Percentiles rank a stretch among this genome's conserved stretches.
Conservation (phyloP, 306 rosid species). For the Castanea mollissima region DNA sequence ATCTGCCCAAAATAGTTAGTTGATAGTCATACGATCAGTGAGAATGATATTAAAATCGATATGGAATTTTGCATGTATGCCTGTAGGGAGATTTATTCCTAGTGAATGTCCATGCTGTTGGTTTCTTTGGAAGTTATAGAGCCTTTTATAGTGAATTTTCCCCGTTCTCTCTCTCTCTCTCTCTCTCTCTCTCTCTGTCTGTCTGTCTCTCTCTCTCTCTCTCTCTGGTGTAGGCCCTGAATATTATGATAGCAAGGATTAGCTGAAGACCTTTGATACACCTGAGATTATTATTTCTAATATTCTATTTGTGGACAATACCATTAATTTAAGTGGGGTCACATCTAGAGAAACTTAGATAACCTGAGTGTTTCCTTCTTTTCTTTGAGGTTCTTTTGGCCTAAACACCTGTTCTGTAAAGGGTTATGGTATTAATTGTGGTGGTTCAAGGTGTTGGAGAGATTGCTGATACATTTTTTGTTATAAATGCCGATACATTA, state of each 20-base stretch:
- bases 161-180: not conserved
- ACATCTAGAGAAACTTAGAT: not conserved
- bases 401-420: not conserved
- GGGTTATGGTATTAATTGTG: not conserved
- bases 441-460: not conserved
- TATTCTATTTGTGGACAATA: not conserved
- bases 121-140: not conserved
- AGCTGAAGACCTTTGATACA: not conserved
- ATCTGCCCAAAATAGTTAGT: not conserved
- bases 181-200: not conserved
- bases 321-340: not conserved
- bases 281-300: not conserved
- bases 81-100: not conserved
- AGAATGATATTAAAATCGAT: not conserved
- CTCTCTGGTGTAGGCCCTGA: not conserved
- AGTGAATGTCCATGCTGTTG: not conserved
- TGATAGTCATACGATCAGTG: not conserved
- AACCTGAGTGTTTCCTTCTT: not conserved
- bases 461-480: not conserved
- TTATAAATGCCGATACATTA: not conserved
- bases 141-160: no score
- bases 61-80: not conserved
- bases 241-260: not conserved
- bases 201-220: not conserved
- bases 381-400: not conserved